Base-by-base conservation (phyloP, 495 filamentous ascomycete species). In the Aspergillus panamensis region DNA sequence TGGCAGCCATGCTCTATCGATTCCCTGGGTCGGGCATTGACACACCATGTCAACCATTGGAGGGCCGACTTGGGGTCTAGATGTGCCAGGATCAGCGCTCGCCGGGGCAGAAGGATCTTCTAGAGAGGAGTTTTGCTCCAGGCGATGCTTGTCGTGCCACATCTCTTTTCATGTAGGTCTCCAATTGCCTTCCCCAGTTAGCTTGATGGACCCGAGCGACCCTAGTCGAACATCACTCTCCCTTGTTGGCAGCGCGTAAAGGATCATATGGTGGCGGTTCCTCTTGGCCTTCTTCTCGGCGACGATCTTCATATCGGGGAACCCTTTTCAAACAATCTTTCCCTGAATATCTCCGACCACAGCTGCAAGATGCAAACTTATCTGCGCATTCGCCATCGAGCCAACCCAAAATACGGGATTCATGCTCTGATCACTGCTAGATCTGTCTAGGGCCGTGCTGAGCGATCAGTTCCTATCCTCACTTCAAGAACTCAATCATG, bases 321-420 rank as follows among this genome's bases (percentile, higher is more conserved):
- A n/a, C 35, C 14, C 35, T 39, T 39, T 39, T 39, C 35, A 8
- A 39, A n/a, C 35, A n/a, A n/a, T 39, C 35, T 39, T 39, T n/a
- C 10, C 10, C 35, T 39, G 25, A 5, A 25, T 39, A 10, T 39
- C 8, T 5, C 35, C 35, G 6, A 13, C 35, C 3, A 10, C 35
- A 39, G 35, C 35, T 39, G 35, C 35, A 39, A 39, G 35, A 2
- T 39, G 35, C 14, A 39, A 39, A 13, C 10, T 31, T 30, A 20
- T 20, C 8, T 42, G 48, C 53, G 53, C 37, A 55, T 55, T 48
- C 42, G 43, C 44, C 40, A 55, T 48, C 14, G 8, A 14, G 14
- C 19, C 37, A 21, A 33, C 42, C 25, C 35, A 20, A 17, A 6
- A 16, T 55, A 7, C 16, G n/a, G 10, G 16, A 39, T 12, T 8